These are phyloP conservation scores for Quercus lobata DNA, from an alignment of 331 rosid species.

Conservation along the genomic window DNA sequence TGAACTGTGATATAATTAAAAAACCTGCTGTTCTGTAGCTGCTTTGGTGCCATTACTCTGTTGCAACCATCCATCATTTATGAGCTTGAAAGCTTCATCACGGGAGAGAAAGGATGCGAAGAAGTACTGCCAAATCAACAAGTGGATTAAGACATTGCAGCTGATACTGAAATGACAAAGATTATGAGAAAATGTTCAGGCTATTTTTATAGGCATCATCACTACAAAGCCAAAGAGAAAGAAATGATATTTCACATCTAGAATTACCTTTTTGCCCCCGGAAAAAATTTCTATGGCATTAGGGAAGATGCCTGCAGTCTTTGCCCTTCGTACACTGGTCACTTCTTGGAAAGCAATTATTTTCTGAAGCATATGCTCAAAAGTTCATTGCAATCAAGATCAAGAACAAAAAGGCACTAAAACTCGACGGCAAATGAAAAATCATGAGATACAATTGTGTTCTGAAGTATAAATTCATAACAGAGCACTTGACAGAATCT, in stretches of 20 bases:
- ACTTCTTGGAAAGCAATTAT: slow-evolving; percentile 76
- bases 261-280: slow-evolving; percentile 68
- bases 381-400: slow-evolving; percentile 3
- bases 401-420: slow-evolving; percentile 3
- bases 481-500: slow-evolving; percentile 2
- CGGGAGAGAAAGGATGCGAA: slow-evolving; percentile 92
- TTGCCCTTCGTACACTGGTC: slow-evolving; percentile 78
- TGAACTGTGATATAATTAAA: neutral
- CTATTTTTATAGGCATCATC: slow-evolving; percentile 13
- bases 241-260: slow-evolving; percentile 3
- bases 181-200: slow-evolving; percentile 6
- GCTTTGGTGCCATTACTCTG: slow-evolving; percentile 39
- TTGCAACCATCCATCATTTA: slow-evolving; percentile 75
- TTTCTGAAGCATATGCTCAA: slow-evolving; percentile 58
- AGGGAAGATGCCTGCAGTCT: slow-evolving; percentile 94
- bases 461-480: neutral
- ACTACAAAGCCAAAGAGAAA: slow-evolving; percentile 10
- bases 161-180: slow-evolving; percentile 15
- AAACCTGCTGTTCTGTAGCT: slow-evolving; percentile 54
- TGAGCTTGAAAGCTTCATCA: slow-evolving; percentile 85
- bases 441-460: slow-evolving; percentile 1
- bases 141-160: slow-evolving; percentile 24
- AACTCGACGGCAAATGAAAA: neutral
- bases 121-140: slow-evolving; percentile 65
- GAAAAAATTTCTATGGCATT: slow-evolving; percentile 88